Conservation (phyloP, 1,284 basidiomycete species). For the Ceratobasidium sp. region DNA sequence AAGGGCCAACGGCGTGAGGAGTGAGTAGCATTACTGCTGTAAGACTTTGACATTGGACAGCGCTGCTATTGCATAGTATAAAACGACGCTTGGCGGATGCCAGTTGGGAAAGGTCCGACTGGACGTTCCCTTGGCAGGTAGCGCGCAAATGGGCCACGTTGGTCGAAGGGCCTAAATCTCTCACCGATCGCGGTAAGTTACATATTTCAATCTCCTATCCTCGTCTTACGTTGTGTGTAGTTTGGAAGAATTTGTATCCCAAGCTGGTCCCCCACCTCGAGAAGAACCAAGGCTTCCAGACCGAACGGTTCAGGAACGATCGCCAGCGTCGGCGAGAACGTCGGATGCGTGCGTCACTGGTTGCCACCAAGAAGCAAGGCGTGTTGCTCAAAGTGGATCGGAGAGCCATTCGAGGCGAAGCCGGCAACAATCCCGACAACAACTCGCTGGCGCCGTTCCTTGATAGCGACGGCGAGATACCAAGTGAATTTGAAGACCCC, state of each 20-base stretch:
- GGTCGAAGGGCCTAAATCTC: neutral
- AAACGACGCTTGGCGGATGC: neutral
- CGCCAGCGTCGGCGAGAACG: neutral
- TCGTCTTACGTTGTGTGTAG: neutral
- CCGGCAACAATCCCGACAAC: neutral
- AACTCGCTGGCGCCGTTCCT: neutral
- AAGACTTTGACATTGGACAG: neutral
- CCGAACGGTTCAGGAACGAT: neutral
- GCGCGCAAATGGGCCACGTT: conserved; percentile 16
- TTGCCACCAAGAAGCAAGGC: neutral
- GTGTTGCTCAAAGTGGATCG: neutral
- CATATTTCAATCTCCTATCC: neutral
- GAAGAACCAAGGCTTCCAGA: neutral
- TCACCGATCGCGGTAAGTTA: conserved; percentile 4
- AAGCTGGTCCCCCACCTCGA: neutral
- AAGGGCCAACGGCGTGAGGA: neutral
- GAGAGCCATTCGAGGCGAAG: neutral
- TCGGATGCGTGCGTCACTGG: neutral
- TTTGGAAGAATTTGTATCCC: conserved; percentile 12
- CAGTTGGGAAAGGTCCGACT: conserved; percentile 13
- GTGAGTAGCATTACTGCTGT: neutral
- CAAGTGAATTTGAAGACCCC: neutral
- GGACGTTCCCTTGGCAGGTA: neutral
- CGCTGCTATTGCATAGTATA: neutral
- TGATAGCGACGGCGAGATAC: neutral